Conservation (phyloP, 108 stramenopile genomes). For the Discostella stelligeroides region DNA sequence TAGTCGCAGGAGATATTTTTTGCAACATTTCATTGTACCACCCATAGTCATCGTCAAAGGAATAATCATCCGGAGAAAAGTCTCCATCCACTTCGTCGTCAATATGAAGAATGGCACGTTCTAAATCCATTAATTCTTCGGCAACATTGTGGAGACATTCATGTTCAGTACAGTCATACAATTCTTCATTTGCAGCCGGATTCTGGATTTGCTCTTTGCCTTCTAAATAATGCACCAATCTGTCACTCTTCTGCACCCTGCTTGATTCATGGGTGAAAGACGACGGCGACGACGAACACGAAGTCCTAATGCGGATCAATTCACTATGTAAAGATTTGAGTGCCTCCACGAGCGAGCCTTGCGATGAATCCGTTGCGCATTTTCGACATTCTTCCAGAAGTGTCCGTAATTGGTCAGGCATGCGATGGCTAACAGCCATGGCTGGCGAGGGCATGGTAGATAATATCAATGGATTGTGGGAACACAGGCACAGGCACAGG, state of each 20-base stretch:
- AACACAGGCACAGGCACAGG: no score
- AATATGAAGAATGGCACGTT: constrained; percentile 38
- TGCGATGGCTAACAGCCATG: constrained; percentile 1
- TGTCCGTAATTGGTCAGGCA: no score
- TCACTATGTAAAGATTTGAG: constrained; percentile 16
- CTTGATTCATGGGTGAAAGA: neutral
- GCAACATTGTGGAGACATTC: constrained; percentile 20
- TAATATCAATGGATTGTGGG: no score
- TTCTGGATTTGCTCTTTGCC: neutral
- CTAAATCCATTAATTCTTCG: constrained; percentile 22
- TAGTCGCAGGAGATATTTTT: neutral
- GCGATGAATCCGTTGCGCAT: constrained; percentile 13
- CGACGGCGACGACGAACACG: no score
- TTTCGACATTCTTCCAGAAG: constrained; percentile 23
- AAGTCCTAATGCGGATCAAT: constrained; percentile 4
- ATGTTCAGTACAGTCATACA: neutral
- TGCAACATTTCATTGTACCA: constrained; percentile 23
- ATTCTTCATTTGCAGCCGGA: neutral
- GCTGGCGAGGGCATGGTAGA: no score
- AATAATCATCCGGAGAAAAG: neutral
- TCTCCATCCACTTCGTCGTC: constrained; percentile 46
- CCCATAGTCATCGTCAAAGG: constrained; percentile 16
- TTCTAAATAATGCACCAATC: neutral
- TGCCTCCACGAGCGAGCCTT: constrained; percentile 9
- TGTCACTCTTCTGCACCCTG: neutral